Conservation (phyloP, 202 grass and related monocot genomes). For the Hordeum pubiflorum region DNA sequence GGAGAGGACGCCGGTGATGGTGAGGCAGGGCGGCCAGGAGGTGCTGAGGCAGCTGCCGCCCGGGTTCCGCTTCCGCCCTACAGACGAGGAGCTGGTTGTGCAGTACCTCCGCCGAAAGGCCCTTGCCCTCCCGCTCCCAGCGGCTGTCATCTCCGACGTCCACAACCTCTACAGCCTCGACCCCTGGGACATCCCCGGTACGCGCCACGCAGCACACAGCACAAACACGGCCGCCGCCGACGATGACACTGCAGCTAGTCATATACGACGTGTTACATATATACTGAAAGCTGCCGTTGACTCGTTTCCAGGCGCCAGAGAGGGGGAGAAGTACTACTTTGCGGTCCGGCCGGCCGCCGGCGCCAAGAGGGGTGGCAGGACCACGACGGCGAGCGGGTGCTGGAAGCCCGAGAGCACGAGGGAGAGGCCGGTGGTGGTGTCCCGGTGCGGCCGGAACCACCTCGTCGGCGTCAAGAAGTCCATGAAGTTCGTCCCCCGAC, state of each 20-base stretch:
- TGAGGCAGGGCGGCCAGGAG: slow-evolving; percentile 33
- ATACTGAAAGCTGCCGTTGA: not conserved
- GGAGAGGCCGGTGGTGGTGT: slow-evolving; percentile 43
- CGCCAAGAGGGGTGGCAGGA: not conserved
- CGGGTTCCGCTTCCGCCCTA: slow-evolving; percentile 70
- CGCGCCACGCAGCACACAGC: not conserved
- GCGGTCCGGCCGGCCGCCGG: slow-evolving; percentile 13
- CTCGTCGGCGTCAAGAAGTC: slow-evolving; percentile 59
- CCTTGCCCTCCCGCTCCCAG: slow-evolving; percentile 45
- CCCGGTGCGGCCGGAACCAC: slow-evolving; percentile 37
- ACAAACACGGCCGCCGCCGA: not conserved
- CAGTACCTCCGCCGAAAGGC: slow-evolving; percentile 74
- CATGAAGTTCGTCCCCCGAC: slow-evolving; percentile 36
- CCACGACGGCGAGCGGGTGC: slow-evolving; percentile 43
- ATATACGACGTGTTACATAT: not conserved
- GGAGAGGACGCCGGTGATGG: slow-evolving; percentile 41
- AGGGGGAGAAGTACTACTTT: slow-evolving; percentile 71
- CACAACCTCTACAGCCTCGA: slow-evolving; percentile 40
- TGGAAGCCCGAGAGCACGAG: slow-evolving; percentile 53
- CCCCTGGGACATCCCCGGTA: slow-evolving; percentile 68
- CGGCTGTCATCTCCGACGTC: slow-evolving; percentile 56
- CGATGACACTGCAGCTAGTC: not conserved
- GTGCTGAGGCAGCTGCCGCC: slow-evolving; percentile 47
- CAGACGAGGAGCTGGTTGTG: slow-evolving; percentile 70
- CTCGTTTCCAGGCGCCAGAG: slow-evolving; percentile 35